A percentile compares a stretch with the other conserved stretches of the same genome.
Conservation (phyloP, 139 green algal species). For the Micractinium conductrix region DNA sequence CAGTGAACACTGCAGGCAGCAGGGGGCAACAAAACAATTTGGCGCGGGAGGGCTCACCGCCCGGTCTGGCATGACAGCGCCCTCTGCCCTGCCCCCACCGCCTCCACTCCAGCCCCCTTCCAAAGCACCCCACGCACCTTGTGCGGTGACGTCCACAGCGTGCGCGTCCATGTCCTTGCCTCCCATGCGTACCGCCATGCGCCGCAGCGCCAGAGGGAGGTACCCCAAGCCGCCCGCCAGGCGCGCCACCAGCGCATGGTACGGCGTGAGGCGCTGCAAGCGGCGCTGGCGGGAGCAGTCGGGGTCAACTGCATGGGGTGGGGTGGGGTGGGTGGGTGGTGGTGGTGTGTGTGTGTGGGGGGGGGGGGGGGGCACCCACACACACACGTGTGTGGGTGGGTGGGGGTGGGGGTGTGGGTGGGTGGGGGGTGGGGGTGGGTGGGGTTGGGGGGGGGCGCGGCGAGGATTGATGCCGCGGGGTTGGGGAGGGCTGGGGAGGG, state of each 20-base stretch:
- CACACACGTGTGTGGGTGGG: too few relatives aligned
- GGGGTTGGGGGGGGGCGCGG: too few relatives aligned
- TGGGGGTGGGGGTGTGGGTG: too few relatives aligned
- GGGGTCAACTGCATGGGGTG: slow-evolving; percentile 10
- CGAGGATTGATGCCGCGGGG: too few relatives aligned
- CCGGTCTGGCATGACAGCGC: not conserved
- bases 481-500: too few relatives aligned
- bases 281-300: slow-evolving; percentile 14
- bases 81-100: not conserved
- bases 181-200: not conserved
- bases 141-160: slow-evolving; percentile 5
- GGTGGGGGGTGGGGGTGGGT: too few relatives aligned
- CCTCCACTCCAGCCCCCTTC: not conserved
- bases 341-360: too few relatives aligned
- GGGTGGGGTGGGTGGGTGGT: not conserved
- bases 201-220: not conserved
- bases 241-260: not conserved
- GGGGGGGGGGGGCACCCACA: too few relatives aligned
- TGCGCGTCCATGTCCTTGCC: slow-evolving; percentile 8
- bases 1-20: too few relatives aligned
- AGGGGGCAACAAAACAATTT: not conserved
- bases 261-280: not conserved
- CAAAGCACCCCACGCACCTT: not conserved
- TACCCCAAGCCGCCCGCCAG: not conserved
- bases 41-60: too few relatives aligned